Base-by-base conservation (phyloP, 2,329 filamentous ascomycete species). In the Xylariaceae sp. region DNA sequence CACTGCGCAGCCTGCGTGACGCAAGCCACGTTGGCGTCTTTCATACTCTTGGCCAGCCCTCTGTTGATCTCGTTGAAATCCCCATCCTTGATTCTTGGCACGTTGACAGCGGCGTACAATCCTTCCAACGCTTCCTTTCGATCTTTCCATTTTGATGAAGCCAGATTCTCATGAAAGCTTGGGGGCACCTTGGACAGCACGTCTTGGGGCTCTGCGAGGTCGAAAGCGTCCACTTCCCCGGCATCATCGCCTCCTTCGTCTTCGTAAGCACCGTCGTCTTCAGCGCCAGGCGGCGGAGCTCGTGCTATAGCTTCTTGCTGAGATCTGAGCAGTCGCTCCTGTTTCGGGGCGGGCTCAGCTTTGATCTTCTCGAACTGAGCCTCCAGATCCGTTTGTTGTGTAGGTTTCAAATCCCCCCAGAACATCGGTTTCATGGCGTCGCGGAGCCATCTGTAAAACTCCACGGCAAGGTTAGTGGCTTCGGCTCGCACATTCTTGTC, bases 361-460 rank as follows among this genome's bases (percentile, higher is more conserved):
- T 96, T 97, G 66, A 97, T 82, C 63, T 90, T 91, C 64, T 97
- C 94, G 58, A 99, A 99, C 45, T 96, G 82, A 38, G 92, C 89
- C 66, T 99, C 95, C 51, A 99, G 75, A 66, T 99, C 95, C 56
- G 87, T 84, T 70, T 99, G 94, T 67, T 99, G 94, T 0, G 96
- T 93, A 1, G 93, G 88, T 69, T 99, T 99, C 55, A 99, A 73
- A 53, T 99, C 94, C 42, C 82, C 84, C 92, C 94, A 99, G 69
- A 99, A 97, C 72, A 97, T 87, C 36, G 93, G 90, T 69, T 99
- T 99, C 86, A 99, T 97, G 11, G 93, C 93, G 59, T 99, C 94
- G 60, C 93, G 88, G 33, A 99, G 78, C 94, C 95, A 99, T 71
- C 94, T 81, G 72, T 99, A 99, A 52, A 99, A 83, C 68, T 99